phyloP scores from a whole-genome alignment of 1,284 basidiomycete genomes.

The Tilletia caries region DNA sequence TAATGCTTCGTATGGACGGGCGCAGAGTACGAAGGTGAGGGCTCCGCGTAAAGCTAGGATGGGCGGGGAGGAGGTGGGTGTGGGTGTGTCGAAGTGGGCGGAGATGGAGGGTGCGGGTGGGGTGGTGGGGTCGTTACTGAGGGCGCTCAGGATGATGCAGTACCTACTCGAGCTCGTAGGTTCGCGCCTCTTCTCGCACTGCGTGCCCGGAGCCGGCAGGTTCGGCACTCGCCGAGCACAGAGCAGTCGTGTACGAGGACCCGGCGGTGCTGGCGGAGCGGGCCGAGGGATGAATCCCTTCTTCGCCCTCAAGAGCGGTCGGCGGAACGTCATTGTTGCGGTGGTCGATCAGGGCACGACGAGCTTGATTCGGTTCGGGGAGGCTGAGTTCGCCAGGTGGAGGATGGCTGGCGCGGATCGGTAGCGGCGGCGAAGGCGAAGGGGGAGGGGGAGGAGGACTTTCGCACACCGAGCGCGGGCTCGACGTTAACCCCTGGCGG shows the following conservation, averaged over 20 bases:
- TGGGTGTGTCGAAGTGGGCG: not conserved
- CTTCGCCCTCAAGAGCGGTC: conserved; percentile 70
- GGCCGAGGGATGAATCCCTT: conserved; percentile 41
- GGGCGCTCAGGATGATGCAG: conserved; percentile 14
- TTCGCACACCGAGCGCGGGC: too few species aligned
- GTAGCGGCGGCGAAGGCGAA: too few species aligned
- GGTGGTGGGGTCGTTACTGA: not conserved
- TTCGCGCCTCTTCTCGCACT: conserved; percentile 2
- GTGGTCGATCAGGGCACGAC: conserved; percentile 84
- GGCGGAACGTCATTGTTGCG: conserved; percentile 78
- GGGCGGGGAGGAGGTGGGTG: too few species aligned
- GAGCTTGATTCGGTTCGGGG: conserved; percentile 81
- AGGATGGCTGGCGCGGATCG: not conserved
- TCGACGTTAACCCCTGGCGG: too few species aligned
- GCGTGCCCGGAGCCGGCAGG: too few species aligned
- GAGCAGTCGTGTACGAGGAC: not conserved
- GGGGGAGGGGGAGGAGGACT: too few species aligned
- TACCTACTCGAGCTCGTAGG: conserved; percentile 10
- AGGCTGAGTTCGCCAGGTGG: conserved; percentile 68
- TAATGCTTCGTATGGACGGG: conserved; percentile 9
- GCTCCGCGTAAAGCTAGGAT: too few species aligned
- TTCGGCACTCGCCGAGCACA: too few species aligned
- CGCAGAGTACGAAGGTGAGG: not conserved
- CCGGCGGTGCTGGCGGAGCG: not conserved
- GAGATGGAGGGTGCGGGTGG: not conserved